Evolutionary conservation across 768 basidiomycete genomes (phyloP).

Genomic region (Ramaria sp.): DNA sequence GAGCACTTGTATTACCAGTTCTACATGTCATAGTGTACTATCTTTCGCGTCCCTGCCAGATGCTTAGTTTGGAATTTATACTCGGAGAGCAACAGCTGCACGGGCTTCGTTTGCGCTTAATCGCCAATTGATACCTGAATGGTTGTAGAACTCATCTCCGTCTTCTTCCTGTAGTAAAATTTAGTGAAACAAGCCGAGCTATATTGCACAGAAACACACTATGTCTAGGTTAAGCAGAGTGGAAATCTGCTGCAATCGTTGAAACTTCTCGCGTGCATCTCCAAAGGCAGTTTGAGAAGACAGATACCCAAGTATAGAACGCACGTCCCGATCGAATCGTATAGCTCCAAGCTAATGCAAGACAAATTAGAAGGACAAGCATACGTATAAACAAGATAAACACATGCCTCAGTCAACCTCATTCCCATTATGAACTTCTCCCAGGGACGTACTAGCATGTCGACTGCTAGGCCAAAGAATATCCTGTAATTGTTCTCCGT

Average conservation of each 20-base stretch:
- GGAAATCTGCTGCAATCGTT: slow-evolving; percentile 85
- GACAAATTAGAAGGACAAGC: not conserved
- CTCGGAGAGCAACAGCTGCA: slow-evolving; percentile 49
- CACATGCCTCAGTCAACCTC: slow-evolving; percentile 75
- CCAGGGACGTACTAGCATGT: slow-evolving; percentile 89
- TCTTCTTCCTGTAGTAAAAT: slow-evolving; percentile 65
- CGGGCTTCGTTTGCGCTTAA: slow-evolving; percentile 69
- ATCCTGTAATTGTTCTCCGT: slow-evolving; percentile 81
- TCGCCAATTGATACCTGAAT: slow-evolving; percentile 87
- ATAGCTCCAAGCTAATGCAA: slow-evolving; percentile 79
- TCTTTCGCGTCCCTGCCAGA: not conserved
- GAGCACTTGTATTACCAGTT: not conserved
- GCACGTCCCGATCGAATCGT: slow-evolving; percentile 86
- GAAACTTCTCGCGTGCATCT: slow-evolving; percentile 85
- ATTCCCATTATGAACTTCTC: slow-evolving; percentile 77
- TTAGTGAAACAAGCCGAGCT: not conserved
- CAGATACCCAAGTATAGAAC: slow-evolving; percentile 73
- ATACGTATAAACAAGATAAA: slow-evolving; percentile 13
- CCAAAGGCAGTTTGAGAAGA: slow-evolving; percentile 84
- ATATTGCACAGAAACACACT: slow-evolving; percentile 28
- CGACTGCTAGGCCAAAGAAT: slow-evolving; percentile 78
- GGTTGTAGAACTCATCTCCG: slow-evolving; percentile 88
- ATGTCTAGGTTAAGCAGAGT: slow-evolving; percentile 82
- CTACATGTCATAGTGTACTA: not conserved
- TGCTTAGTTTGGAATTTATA: slow-evolving; percentile 12